Conservation (phyloP, 2,329 filamentous ascomycete genomes). For the Akanthomyces lecanii region DNA sequence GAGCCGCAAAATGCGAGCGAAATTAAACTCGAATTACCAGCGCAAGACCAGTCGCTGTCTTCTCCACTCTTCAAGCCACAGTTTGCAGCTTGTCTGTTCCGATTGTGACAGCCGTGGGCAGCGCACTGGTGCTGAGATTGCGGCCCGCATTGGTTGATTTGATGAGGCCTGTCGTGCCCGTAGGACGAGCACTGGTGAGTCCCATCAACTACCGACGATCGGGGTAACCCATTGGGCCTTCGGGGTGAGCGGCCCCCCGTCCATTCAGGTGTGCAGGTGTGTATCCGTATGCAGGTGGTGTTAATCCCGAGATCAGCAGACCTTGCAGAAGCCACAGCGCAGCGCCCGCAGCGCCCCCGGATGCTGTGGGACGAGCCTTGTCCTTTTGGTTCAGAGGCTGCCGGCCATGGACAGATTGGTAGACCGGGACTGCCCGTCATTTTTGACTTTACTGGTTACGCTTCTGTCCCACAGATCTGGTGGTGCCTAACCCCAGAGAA, state of each 20-base stretch:
- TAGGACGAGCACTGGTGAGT: background rate
- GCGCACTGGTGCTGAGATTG: conserved; percentile 11
- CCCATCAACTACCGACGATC: conserved; percentile 13
- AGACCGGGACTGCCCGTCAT: background rate
- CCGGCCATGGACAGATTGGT: background rate
- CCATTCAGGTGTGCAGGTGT: conserved; percentile 3
- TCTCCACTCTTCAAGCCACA: conserved; percentile 16
- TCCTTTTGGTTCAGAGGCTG: background rate
- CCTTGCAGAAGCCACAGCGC: conserved; percentile 15
- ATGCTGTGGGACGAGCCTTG: background rate
- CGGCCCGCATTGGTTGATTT: conserved; percentile 11
- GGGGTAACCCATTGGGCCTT: background rate
- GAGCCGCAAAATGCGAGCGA: conserved; percentile 6
- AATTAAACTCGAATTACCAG: conserved; percentile 11
- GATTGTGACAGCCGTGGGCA: conserved; percentile 5
- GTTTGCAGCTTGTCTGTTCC: conserved; percentile 6
- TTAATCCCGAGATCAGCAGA: conserved; percentile 18
- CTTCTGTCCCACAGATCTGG: conserved; percentile 14
- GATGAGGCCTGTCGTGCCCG: background rate
- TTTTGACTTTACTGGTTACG: background rate
- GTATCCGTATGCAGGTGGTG: conserved; percentile 14
- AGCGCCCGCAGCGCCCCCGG: conserved; percentile 7
- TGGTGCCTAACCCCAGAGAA: background rate
- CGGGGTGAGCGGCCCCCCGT: background rate
- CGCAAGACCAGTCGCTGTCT: background rate